Evolutionary conservation across 805 yeast genomes (phyloP).

Genomic region (Candida maltosa): DNA sequence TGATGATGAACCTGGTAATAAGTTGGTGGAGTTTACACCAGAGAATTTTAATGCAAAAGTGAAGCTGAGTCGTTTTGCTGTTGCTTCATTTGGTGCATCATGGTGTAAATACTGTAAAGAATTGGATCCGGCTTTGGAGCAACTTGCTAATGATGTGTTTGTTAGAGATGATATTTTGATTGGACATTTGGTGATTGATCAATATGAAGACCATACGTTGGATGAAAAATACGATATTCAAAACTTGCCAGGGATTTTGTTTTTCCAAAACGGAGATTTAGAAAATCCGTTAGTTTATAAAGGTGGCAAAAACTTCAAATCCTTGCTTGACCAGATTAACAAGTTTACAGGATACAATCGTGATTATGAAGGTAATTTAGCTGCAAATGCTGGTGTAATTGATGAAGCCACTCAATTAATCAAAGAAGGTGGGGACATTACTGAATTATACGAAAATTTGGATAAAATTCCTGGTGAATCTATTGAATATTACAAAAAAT

Average conservation of each 20-base stretch:
- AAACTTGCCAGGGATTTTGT: constrained; percentile 54
- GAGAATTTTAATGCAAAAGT: constrained; percentile 42
- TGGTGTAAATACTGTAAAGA: constrained; percentile 61
- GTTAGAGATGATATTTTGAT: constrained; percentile 28
- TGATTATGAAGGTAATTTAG: constrained; percentile 29
- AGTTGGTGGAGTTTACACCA: constrained; percentile 31
- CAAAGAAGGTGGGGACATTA: constrained; percentile 2
- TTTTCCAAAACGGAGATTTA: constrained; percentile 34
- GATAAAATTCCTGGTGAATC: not conserved
- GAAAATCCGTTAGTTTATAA: constrained; percentile 23
- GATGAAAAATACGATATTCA: constrained; percentile 38
- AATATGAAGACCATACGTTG: constrained; percentile 43
- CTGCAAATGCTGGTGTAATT: constrained; percentile 29
- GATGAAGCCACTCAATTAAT: constrained; percentile 9
- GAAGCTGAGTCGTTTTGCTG: constrained; percentile 21
- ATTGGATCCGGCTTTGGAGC: constrained; percentile 48
- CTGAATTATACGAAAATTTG: constrained; percentile 1
- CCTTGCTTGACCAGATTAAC: constrained; percentile 25
- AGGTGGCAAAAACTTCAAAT: constrained; percentile 19
- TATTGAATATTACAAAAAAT: constrained; percentile 42
- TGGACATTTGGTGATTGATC: constrained; percentile 42
- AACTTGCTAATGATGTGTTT: constrained; percentile 47
- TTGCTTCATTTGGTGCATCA: constrained; percentile 57
- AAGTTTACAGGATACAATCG: constrained; percentile 24
- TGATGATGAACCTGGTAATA: constrained; percentile 9